Base-by-base conservation (phyloP, 345 rosid species). In the Hibiscus tridactylites region DNA sequence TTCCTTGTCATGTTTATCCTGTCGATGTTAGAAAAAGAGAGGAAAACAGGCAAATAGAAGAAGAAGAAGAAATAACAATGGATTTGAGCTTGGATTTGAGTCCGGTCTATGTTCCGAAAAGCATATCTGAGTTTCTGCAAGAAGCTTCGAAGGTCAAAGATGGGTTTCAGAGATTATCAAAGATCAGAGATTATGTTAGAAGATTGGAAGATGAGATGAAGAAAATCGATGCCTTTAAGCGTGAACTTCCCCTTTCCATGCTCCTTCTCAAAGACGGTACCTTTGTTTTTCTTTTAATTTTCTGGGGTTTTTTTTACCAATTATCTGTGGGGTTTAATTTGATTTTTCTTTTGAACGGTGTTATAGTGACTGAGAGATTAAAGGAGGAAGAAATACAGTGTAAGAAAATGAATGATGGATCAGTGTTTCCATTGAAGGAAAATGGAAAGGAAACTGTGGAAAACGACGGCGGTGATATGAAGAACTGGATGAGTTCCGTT, bases 11-110 rank as follows among this genome's bases (percentile, higher is more conserved):
- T 75, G 68, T 73, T 67, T 72, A 73, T 80, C 78, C 71, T 47
- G 68, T 71, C 10, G 37, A 76, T 75, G 78, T 61, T 73, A 44
- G 57, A 60, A 54, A 54, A 54, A 0, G 3, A 54, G 61, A 37
- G 11, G 2, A 21, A 46, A 44, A 29, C 3, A 35, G 21, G 9
- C 11, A 10, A 47, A 42, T 42, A 42, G 12, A 42, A 39, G 10
- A 26, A 37, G 4, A 16, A 3, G 2, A 6, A 7, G 5, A 24
- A 63, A 44, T 17, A 31, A 71, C 53, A 61, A 88, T 92, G 97
- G 88, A 85, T 64, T 73, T 87, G 75, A 83, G 88, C 81, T 76
- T 91, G 78, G 87, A 88, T 82, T 76, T n/a, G 59, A 19, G 59
- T 54, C 26, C 3, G 29, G 61, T 57, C 3, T 57, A 57, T 57